Base-by-base conservation (phyloP, 2,329 filamentous ascomycete genomes). In the Cladosporium sp. region DNA sequence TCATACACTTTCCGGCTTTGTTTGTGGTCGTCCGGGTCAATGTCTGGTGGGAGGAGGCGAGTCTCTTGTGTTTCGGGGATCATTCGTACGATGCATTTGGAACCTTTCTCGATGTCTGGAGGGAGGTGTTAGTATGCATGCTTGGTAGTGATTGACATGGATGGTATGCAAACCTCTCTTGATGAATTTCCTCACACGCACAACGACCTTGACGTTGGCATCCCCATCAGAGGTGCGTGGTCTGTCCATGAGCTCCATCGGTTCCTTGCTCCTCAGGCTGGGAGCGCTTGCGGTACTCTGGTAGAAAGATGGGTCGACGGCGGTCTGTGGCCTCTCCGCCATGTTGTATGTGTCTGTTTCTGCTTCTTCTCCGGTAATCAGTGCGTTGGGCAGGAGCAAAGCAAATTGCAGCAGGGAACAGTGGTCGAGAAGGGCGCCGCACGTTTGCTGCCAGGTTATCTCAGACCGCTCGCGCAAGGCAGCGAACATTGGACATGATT, bases 81-180 rank as follows among this genome's bases (percentile, higher is more conserved):
- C 95, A 99, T 99, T 68, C 88, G 85, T 70, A 99, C 90, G 52
- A 99, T 85, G 77, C 95, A 98, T 83, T 90, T 84, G 67, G 93
- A 90, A 64, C 88, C 86, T 74, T 91, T 88, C 64, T 96, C 87
- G 73, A 90, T 85, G 78, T 99, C 95, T 98, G 75, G 18, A 35
- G 35, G 18, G 10, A 23, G 26, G 49, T 40, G 49, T 78, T 62
- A 79, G 73, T 35, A 50, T 40, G 40, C 5, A n/a, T 26, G 14
- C 18, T 21, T 12, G 8, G 10, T 12, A 21, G n/a, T 23, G 40
- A 21, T 31, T 21, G 16, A 4, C 18, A n/a, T 7, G 23, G 18
- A 23, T 12, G 12, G 31, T 44, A 58, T 62, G 26, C 67, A 16
- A 72, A 81, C 81, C 81, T 79, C 81, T 74, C 69, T 75, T 75